Evolutionary conservation across 2,329 filamentous ascomycete species (phyloP).

Genomic region (Blumeria graminis): DNA sequence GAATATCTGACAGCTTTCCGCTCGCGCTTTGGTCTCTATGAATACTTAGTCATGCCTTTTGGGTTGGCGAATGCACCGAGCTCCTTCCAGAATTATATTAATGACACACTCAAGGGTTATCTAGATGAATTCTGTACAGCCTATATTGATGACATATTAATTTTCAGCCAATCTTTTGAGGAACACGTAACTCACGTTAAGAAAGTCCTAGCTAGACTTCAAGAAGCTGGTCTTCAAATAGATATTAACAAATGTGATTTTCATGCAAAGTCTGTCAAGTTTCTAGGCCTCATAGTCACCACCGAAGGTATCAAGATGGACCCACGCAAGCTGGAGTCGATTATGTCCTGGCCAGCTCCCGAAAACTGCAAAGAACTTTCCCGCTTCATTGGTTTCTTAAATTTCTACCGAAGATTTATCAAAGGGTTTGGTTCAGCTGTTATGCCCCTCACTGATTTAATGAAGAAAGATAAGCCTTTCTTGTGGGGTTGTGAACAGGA

Average conservation of each 20-base stretch:
- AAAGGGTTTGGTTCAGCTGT: neutral
- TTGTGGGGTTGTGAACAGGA: neutral
- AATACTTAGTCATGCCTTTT: slow-evolving; percentile 14
- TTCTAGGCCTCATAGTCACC: neutral
- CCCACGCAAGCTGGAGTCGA: neutral
- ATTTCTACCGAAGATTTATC: neutral
- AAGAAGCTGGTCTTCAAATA: neutral
- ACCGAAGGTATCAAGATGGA: neutral
- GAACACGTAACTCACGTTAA: neutral
- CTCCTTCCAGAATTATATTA: slow-evolving; percentile 6
- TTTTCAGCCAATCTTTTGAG: slow-evolving; percentile 1
- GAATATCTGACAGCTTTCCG: neutral
- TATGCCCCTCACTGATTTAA: neutral
- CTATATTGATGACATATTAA: slow-evolving; percentile 5
- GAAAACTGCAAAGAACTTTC: neutral
- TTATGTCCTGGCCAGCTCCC: neutral
- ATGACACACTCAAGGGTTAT: slow-evolving; percentile 5
- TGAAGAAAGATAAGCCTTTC: neutral
- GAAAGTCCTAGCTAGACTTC: neutral
- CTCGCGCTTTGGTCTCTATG: slow-evolving; percentile 6
- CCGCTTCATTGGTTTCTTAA: neutral
- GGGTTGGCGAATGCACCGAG: slow-evolving; percentile 8
- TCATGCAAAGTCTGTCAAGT: neutral
- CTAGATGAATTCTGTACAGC: slow-evolving; percentile 5
- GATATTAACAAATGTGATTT: neutral